Conservation (phyloP, 495 filamentous ascomycete species). For the Aspergillus cavernicola region DNA sequence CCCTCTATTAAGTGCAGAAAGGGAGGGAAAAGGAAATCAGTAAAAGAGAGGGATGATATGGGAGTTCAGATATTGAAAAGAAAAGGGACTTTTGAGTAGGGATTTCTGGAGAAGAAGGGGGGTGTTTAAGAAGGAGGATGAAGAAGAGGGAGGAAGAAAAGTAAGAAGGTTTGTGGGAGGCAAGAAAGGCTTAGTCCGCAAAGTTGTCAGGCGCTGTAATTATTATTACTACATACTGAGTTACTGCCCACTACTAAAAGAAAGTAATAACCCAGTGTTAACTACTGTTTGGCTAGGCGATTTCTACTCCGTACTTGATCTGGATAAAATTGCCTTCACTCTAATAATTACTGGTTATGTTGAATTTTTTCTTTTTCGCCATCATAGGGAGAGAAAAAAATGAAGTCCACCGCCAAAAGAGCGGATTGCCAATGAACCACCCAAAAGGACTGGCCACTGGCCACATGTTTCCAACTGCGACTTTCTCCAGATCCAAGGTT, state of each 20-base stretch:
- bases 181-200: conserved; percentile 32
- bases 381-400: neutral
- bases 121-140: conserved; percentile 30
- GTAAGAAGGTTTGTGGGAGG: conserved; percentile 33
- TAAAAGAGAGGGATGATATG: conserved; percentile 35
- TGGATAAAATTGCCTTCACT: no score
- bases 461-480: neutral
- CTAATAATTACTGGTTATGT: neutral
- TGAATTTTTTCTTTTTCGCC: neutral
- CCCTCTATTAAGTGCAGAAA: conserved; percentile 30
- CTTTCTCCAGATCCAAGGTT: neutral
- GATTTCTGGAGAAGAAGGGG: conserved; percentile 16
- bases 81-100: conserved; percentile 16
- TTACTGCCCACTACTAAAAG: no score
- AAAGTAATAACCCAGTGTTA: conserved; percentile 1
- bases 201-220: neutral
- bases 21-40: conserved; percentile 27
- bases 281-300: no score
- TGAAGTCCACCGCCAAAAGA: neutral
- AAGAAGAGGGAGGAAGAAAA: conserved; percentile 21
- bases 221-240: neutral
- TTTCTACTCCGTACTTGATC: no score
- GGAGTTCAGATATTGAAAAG: conserved; percentile 38
- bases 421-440: conserved; percentile 3
- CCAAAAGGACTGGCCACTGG: conserved; percentile 3